Percentiles rank a stretch among this genome's conserved stretches.
Conservation (phyloP, 495 filamentous ascomycete genomes). For the Lentithecium fluviatile region DNA sequence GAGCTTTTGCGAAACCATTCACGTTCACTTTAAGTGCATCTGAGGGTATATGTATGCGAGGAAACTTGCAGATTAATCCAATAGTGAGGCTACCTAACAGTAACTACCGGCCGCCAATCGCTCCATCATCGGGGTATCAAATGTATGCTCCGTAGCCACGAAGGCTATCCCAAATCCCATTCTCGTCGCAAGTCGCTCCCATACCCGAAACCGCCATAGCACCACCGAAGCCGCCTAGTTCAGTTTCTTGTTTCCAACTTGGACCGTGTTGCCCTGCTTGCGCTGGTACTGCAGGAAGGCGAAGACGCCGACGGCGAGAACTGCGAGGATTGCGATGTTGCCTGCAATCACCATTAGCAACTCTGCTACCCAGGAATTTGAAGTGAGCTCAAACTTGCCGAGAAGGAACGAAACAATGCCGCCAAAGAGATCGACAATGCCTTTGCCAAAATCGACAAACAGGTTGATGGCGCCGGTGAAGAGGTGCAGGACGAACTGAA, state of each 20-base stretch:
- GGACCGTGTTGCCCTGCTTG: constrained; percentile 30
- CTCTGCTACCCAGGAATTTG: not conserved
- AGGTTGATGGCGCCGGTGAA: constrained; percentile 21
- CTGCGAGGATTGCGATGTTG: constrained; percentile 30
- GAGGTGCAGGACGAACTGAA: constrained; percentile 14
- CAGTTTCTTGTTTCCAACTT: constrained; percentile 35
- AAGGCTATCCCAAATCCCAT: not conserved
- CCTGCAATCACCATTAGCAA: constrained; percentile 10
- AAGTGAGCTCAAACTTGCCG: constrained; percentile 8
- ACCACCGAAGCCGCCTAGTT: constrained; percentile 8
- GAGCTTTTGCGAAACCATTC: no score
- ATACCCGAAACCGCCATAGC: not conserved
- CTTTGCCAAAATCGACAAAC: constrained; percentile 25
- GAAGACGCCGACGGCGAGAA: constrained; percentile 26
- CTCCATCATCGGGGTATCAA: constrained; percentile 3
- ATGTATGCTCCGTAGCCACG: not conserved
- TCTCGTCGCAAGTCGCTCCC: not conserved
- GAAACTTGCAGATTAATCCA: not conserved
- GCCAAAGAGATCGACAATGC: constrained; percentile 20
- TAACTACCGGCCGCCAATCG: not conserved
- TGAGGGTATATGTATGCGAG: no score
- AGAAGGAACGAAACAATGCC: constrained; percentile 26
- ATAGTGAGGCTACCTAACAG: not conserved
- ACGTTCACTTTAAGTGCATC: no score
- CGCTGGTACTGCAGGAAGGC: constrained; percentile 34